phyloP scores from a whole-genome alignment of 768 basidiomycete species.

The Termitomyces sp. region DNA sequence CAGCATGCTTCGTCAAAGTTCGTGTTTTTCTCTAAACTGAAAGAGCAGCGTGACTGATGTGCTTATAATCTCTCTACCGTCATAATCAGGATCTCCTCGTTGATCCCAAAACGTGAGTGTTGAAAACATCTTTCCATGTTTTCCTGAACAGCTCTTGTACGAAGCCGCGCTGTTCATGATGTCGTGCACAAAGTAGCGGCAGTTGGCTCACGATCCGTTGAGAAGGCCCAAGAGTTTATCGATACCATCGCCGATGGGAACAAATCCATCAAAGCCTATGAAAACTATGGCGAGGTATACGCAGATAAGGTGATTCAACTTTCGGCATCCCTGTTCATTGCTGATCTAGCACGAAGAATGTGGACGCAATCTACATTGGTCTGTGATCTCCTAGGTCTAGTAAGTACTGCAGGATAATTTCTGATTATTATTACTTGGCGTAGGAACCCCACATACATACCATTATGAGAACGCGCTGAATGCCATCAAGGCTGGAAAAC shows the following conservation, averaged over 20 bases:
- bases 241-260: slow-evolving; percentile 45
- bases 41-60: background rate
- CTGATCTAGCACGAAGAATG: slow-evolving; percentile 38
- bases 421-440: background rate
- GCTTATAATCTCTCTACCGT: background rate
- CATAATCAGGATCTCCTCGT: slow-evolving; percentile 61
- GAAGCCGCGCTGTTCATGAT: slow-evolving; percentile 63
- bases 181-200: slow-evolving; percentile 67
- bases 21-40: background rate
- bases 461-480: slow-evolving; percentile 78
- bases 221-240: slow-evolving; percentile 72
- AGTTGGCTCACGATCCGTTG: slow-evolving; percentile 71
- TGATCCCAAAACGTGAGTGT: slow-evolving; percentile 62
- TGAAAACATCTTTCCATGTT: background rate
- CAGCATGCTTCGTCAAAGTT: slow-evolving; percentile 65
- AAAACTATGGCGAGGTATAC: slow-evolving; percentile 72
- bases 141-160: background rate
- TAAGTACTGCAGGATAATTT: background rate
- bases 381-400: slow-evolving; percentile 2
- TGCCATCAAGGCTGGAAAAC: slow-evolving; percentile 76
- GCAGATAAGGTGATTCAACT: slow-evolving; percentile 53
- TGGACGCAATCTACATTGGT: slow-evolving; percentile 80
- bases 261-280: slow-evolving; percentile 60
- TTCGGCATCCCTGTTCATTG: background rate
- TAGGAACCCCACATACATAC: slow-evolving; percentile 81